Evolutionary conservation across 1,139 yeast genomes (phyloP), one percentile per base, ranked within the genome.

Genomic region (Blastobotrys buckinghamii): DNA sequence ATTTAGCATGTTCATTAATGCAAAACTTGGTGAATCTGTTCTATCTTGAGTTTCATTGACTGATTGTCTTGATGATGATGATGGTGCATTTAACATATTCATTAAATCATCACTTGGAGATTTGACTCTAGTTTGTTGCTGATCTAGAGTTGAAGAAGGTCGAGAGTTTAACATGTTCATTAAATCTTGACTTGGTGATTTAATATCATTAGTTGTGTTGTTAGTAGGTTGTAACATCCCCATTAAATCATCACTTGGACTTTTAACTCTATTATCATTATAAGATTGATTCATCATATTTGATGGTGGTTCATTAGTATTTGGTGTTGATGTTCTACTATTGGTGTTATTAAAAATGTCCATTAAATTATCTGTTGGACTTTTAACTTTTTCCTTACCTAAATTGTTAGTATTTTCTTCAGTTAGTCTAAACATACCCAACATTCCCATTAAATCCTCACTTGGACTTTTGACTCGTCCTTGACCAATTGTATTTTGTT

Each of bases 131-230:
- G 17, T n/a, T n/a, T n/a, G n/a, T n/a, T n/a, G n/a, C n/a, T n/a
- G n/a, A n/a, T n/a, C n/a, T n/a, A n/a, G n/a, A n/a, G n/a, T n/a
- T n/a, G n/a, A n/a, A n/a, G n/a, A n/a, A n/a, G n/a, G n/a, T n/a
- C n/a, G n/a, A n/a, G n/a, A n/a, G 26, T 32, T 39, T 19, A 45
- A 27, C 45, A 45, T 34, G 40, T 35, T 40, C 45, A 41, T 35
- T 27, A 45, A 27, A 15, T 45, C 39, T 12, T 24, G 42, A 36
- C 26, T 17, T 8, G 24, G 24, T 22, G 24, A 22, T 8, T 20
- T 26, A 17, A 17, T 13, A 19, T 19, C 24, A 7, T 6, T 6
- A 24, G n/a, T 6, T 13, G 16, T n/a, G 9, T 29, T 29, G n/a
- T 6, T 3, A 20, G 7, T 32, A 13, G 12, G 41, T 24, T 26